A percentile compares a stretch with the other conserved stretches of the same genome.
Evolutionary conservation across 768 basidiomycete species (phyloP).

Genomic region (Favolaschia claudopus): DNA sequence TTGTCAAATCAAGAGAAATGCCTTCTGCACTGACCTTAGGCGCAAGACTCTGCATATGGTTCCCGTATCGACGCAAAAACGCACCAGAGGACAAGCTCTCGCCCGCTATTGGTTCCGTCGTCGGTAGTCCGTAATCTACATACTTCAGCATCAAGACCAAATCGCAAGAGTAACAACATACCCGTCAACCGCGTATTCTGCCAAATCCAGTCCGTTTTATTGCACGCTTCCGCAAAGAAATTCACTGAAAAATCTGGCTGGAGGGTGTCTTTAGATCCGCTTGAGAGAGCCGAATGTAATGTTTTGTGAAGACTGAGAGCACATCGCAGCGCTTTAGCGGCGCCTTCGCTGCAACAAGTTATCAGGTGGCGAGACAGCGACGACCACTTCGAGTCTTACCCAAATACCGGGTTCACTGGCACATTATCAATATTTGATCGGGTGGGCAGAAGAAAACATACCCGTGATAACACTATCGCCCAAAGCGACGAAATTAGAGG

Average conservation of each 20-base stretch:
- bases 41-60: conserved; percentile 15
- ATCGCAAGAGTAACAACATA: background rate
- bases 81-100: conserved; percentile 13
- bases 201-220: conserved; percentile 25
- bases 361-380: background rate
- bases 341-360: conserved; percentile 2
- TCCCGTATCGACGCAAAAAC: conserved; percentile 5
- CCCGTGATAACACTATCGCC: conserved; percentile 43
- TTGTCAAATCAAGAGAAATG: background rate
- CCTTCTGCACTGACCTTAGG: background rate
- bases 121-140: conserved; percentile 19
- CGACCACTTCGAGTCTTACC: conserved; percentile 10
- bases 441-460: background rate
- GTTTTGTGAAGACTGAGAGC: conserved; percentile 12
- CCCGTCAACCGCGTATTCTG: conserved; percentile 19
- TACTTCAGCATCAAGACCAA: background rate
- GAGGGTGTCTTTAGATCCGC: background rate
- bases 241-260: conserved; percentile 16
- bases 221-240: conserved; percentile 23
- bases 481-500: conserved; percentile 41
- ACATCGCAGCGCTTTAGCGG: conserved; percentile 17
- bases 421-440: background rate
- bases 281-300: background rate
- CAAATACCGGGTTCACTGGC: conserved; percentile 22
- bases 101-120: conserved; percentile 16